Base-by-base conservation (phyloP, 495 filamentous ascomycete species). In the Sphaerosporella brunnea region DNA sequence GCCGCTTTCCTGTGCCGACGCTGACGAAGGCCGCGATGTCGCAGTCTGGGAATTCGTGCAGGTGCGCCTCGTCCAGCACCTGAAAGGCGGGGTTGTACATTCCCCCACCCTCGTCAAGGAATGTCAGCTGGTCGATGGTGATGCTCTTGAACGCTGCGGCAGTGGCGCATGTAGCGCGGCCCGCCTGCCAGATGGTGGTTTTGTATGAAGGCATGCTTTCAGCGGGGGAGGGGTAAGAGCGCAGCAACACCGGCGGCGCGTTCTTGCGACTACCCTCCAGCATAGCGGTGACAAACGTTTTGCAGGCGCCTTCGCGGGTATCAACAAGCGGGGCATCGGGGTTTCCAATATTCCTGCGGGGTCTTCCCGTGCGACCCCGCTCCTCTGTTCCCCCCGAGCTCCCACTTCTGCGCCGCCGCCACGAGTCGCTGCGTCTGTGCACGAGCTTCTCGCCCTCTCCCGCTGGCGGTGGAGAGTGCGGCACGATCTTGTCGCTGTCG, bases 91-190 rank as follows among this genome's bases (percentile, higher is more conserved):
- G 90, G 58, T 96, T 97, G 65, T 86, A 97, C 47, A 79, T 84
- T 3, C 90, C 90, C 3, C 75, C 69, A 16, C 90, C 90, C 62
- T 96, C 90, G 55, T 97, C 92, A 43, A 92, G 79, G 55, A 96
- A 97, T 10, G 83, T 71, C 9, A 85, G 86, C 55, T 95, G 87
- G 2, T 86, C 92, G 44, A 96, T 82, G 52, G 82, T 82, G 32
- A 97, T 86, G 0, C 87, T 84, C 62, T 97, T 97, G 66, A 97
- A 97, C 2, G 90, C 92, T 24, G 92, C 67, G 0, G 82, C 85
- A 2, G 84, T 93, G 2, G 90, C 86, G 42, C 73, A 83, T 2
- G 90, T 97, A n/a, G 90, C 90, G 32, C 92, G 77, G 5, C 90
- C 90, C 3, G 90, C 90, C 63, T 97, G 74, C 90, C 90, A 97